Evolutionary conservation across 495 filamentous ascomycete species (phyloP), one percentile per base, ranked within the genome.

Genomic region (Glarea lozoyensis): DNA sequence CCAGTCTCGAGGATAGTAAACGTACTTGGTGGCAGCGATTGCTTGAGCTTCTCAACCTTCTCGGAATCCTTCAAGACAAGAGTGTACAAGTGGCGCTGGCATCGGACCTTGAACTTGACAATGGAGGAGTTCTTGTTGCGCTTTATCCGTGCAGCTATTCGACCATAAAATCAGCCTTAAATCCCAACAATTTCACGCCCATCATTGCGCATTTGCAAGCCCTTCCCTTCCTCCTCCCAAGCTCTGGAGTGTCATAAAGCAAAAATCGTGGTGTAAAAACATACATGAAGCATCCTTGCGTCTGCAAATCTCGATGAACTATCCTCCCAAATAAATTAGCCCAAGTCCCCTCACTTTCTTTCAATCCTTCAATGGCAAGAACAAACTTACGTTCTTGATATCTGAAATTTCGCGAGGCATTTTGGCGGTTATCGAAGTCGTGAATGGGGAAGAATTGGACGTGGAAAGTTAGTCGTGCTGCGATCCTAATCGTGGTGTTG

Each of bases 21-120:
- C 84, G 59, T 83, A 97, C 92, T 78, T 59, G 92, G 93, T 50
- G 92, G 93, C 45, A 99, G 74, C 68, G 79, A 86, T 81, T 97
- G 90, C 86, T 96, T 97, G 52, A 99, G 81, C 84, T 99, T 99
- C 75, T 97, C 92, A 64, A 90, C 92, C 85, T 96, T 97, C 57
- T 96, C 92, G 59, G 80, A 76, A 70, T 98, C 86, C 78, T 94
- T 94, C 58, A 99, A 81, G 62, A 92, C 84, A 49, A 97, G 81
- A 55, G 93, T 94, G 82, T 99, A 99, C 55, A 97, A 72, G 74
- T 87, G 82, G 56, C 83, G 76, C 59, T 83, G 71, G 78, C 92
- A 97, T 64, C 92, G 86, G 78, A 99, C 93, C 84, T 99, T 99
- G 86, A 99, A 97, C 80, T 99, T 99, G 79, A 87, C 88, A 74